Percentiles rank a stretch among this genome's conserved stretches.
Conservation (phyloP, 169 alveolate species). For the Prorocentrum cordatum region DNA sequence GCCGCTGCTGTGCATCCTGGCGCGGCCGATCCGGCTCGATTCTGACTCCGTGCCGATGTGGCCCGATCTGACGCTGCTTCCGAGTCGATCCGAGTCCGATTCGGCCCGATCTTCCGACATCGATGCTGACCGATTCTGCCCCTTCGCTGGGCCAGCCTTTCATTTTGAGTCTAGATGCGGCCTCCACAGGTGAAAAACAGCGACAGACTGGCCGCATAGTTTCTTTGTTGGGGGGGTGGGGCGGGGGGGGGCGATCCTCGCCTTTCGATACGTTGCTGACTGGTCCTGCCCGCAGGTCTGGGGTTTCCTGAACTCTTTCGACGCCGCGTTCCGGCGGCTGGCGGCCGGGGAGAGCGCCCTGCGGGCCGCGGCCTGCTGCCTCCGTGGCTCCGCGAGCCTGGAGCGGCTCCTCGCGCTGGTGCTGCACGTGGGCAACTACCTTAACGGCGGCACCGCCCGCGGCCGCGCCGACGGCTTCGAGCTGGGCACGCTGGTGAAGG, state of each 20-base stretch:
- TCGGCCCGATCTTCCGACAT: too few species aligned
- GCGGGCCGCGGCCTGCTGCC: neutral
- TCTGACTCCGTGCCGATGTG: too few species aligned
- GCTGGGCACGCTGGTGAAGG: slow-evolving; percentile 26
- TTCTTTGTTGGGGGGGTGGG: too few species aligned
- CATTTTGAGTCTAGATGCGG: neutral
- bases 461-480: slow-evolving; percentile 53
- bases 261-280: too few species aligned
- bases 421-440: slow-evolving; percentile 29
- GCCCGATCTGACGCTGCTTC: too few species aligned
- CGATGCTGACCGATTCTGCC: too few species aligned
- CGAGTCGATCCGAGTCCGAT: too few species aligned
- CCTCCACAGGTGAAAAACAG: neutral
- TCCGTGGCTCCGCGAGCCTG: neutral
- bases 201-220: too few species aligned
- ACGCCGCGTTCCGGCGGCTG: neutral
- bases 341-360: neutral
- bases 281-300: too few species aligned
- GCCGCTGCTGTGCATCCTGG: too few species aligned
- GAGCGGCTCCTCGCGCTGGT: slow-evolving; percentile 9
- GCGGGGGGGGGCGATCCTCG: too few species aligned
- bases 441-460: slow-evolving; percentile 55
- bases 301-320: slow-evolving; percentile 21
- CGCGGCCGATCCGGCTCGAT: too few species aligned
- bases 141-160: neutral